Base-by-base conservation (phyloP, 805 yeast species). In the Komagataella pastoris region DNA sequence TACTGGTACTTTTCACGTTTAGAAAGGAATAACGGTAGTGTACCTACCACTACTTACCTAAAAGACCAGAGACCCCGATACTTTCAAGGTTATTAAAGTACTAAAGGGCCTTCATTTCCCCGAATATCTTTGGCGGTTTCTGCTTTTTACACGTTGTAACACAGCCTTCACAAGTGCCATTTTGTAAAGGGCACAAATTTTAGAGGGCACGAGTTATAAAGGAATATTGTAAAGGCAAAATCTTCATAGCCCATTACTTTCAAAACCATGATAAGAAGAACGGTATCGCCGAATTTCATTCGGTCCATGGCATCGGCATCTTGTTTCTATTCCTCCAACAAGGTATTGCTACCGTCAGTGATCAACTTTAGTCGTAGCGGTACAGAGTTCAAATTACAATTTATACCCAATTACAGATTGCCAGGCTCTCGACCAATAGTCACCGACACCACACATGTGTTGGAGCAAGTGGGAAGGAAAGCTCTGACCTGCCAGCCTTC, bases 401-500 rank as follows among this genome's bases (percentile, higher is more conserved):
- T 64, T 46, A 56, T 56, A 24, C 62, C 66, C 47, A 64, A 64
- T 49, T 59, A 58, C 51, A 57, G 58, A 50, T 51, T 59, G n/a
- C 49, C 49, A 51, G 48, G 50, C 30, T 30, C 23, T 43, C 21
- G 19, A 23, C 45, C 45, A 36, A 19, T 17, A n/a, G 48, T n/a
- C 43, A n/a, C 17, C 19, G n/a, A 30, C 7, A 7, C 44, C 21
- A 6, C 30, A 7, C 50, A 48, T n/a, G 57, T 60, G 17, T 54
- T 73, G 24, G 67, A 64, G 49, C 62, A 67, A 51, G 75, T 73
- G n/a, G 76, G 78, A 5, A 61, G 71, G 30, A 68, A 65, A 49
- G 70, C 75, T 2, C 59, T 74, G 30, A 68, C 67, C 19, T 77
- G 81, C 54, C 81, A 67, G 51, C 69, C 70, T n/a, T 43, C 44